phyloP scores from a whole-genome alignment of 2,329 filamentous ascomycete species.

The Verticillium nonalfalfae region DNA sequence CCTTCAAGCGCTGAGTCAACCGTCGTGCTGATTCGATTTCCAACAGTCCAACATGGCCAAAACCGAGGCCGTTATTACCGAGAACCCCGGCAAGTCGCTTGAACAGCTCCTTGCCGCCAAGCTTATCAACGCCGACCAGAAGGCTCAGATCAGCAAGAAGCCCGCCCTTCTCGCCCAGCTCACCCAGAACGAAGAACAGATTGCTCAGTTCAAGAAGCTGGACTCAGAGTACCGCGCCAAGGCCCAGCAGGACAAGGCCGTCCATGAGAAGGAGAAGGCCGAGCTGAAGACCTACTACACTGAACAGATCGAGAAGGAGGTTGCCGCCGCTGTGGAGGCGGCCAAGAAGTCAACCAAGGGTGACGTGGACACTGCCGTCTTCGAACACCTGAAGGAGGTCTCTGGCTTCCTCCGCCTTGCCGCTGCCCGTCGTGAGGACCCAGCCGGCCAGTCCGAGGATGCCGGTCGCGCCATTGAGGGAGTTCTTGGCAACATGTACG shows the following conservation, averaged over 20 bases:
- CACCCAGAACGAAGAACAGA: constrained; percentile 65
- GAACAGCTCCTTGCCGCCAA: constrained; percentile 65
- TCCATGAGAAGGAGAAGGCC: constrained; percentile 43
- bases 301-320: constrained; percentile 46
- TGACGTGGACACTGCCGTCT: constrained; percentile 48
- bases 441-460: constrained; percentile 45
- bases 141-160: constrained; percentile 71
- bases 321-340: constrained; percentile 45
- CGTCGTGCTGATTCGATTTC: neutral
- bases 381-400: constrained; percentile 61
- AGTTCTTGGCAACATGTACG: constrained; percentile 71
- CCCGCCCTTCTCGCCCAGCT: constrained; percentile 64
- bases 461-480: constrained; percentile 74
- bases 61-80: constrained; percentile 61
- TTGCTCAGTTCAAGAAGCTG: constrained; percentile 68
- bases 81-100: constrained; percentile 64
- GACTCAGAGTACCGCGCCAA: constrained; percentile 64
- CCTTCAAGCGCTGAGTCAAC: neutral
- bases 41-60: constrained; percentile 55
- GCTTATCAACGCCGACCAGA: constrained; percentile 78
- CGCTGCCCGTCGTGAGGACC: constrained; percentile 55
- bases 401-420: constrained; percentile 78
- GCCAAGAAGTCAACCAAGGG: constrained; percentile 47
- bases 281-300: constrained; percentile 23
- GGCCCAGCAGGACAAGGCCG: constrained; percentile 50